Base-by-base conservation (phyloP, 768 basidiomycete species). In the Trametes villosa region DNA sequence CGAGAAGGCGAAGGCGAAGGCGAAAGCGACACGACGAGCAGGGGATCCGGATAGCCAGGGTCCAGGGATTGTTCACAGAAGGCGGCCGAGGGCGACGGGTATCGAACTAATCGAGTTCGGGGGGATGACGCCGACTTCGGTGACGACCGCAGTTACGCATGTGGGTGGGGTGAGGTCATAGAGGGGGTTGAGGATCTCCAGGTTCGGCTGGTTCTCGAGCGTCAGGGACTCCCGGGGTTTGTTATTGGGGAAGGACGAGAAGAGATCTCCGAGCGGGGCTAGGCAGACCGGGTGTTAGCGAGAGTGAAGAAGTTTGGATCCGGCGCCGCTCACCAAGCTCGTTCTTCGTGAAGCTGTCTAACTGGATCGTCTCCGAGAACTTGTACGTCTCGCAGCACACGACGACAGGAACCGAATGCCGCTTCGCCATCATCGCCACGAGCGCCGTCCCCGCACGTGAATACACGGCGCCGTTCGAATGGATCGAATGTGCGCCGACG, bases 341-440 rank as follows among this genome's bases (percentile, higher is more conserved):
- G 69, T 99, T 99, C 74, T 92, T 94, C 44, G 91, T 94, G 67
- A 99, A 95, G 20, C 91, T 91, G 73, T 99, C 97, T 55, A 98
- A 79, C 74, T 92, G 88, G 29, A 98, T 89, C 33, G 86, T 86
- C 67, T 98, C 96, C 18, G 92, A 91, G 69, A 96, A 98, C 74
- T 99, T 99, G 78, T 98, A 98, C 4, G 97, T 99, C 76, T 98
- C 97, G 68, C 96, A 97, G 65, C 95, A 98, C 26, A 97, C 94
- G 34, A 99, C 86, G 8, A 98, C 95, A 5, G 97, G 96, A 0
- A 98, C 90, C 24, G 87, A 88, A 68, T 89, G 84, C 47, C 86
- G 85, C 73, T 92, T 93, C 1, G 94, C 92, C 82, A 98, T 87
- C 96, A 98, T 96, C 1, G 96, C 93, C 7, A 98, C 94, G 67